phyloP scores from a whole-genome alignment of 441 rosid species.

The Populus hybrid region DNA sequence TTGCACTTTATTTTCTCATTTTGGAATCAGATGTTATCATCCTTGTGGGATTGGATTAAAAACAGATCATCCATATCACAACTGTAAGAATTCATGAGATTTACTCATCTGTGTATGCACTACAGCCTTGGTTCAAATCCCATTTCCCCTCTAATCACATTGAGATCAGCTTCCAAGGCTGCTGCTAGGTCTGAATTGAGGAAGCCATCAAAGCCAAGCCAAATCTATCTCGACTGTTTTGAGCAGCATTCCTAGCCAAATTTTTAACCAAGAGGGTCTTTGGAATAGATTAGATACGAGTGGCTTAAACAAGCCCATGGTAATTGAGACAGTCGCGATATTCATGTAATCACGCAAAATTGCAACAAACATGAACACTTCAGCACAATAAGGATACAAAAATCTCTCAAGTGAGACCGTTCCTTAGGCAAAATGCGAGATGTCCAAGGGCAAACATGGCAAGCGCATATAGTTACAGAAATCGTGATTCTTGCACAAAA shows the following conservation, averaged over 20 bases:
- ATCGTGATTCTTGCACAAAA: slow-evolving; percentile 14
- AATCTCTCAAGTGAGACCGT: background rate
- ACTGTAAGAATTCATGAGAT: too few species aligned
- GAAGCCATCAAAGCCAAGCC: background rate
- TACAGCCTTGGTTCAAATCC: too few species aligned
- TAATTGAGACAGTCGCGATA: background rate
- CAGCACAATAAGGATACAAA: background rate
- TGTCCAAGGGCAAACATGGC: slow-evolving; percentile 20
- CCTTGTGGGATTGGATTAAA: too few species aligned
- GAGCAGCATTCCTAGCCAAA: background rate
- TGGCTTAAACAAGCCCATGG: background rate
- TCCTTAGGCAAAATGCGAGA: background rate
- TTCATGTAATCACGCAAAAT: background rate
- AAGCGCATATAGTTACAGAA: slow-evolving; percentile 11
- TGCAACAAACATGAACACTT: background rate
- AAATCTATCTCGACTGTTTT: background rate
- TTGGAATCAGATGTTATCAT: too few species aligned
- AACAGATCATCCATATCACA: too few species aligned
- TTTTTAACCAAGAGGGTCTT: background rate
- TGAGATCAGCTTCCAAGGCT: background rate
- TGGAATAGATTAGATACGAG: background rate
- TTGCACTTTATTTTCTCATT: too few species aligned
- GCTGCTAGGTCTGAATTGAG: background rate
- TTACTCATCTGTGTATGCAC: too few species aligned
- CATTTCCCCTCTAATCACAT: too few species aligned